Evolutionary conservation across 148 eudicot genomes (phyloP), one percentile per base, ranked within the genome.

Genomic region (Spergularia bocconei): DNA sequence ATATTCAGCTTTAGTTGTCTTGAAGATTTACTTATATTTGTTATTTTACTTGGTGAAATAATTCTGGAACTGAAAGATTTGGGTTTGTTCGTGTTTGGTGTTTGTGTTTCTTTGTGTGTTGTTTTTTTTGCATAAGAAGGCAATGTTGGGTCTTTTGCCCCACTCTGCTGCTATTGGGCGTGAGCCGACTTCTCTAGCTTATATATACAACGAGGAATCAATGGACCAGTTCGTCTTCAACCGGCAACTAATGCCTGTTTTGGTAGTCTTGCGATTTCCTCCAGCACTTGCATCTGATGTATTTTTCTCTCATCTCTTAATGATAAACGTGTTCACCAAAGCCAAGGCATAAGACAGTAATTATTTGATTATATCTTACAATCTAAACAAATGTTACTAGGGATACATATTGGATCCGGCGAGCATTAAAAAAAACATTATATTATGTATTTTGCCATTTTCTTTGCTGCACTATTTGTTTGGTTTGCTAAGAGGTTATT

Each of bases 151-250:
- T 91, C 84, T 89, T 82, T 90, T 83, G 89, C 90, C 92, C 93
- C 86, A 92, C 88, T 90, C 90, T 89, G 99, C 93, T 90, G 97
- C 88, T 92, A 89, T 86, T 89, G 98, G 98, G 93, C 82, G 91
- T 92, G 99, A 92, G 93, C 93, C 87, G 93, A 88, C 93, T 82
- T 90, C 97, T 92, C 87, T 90, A 90, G 94, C 97, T 89, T 92
- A 85, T 85, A 81, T 83, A 83, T 89, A 80, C 94, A 84, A 91
- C 88, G 94, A 84, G 91, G 92, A 84, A 84, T 85, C 90, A 81
- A 75, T 89, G 92, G 92, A 83, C 85, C 84, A 79, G 88, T 88
- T 86, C 93, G 86, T 92, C 97, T 87, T 91, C 97, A 89, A 83
- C 91, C 89, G 85, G 90, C 85, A 86, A 86, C 86, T 89, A 84